Evolutionary conservation across 208 protist species (phyloP).

Genomic region (Acanthamoeba divionensis): DNA sequence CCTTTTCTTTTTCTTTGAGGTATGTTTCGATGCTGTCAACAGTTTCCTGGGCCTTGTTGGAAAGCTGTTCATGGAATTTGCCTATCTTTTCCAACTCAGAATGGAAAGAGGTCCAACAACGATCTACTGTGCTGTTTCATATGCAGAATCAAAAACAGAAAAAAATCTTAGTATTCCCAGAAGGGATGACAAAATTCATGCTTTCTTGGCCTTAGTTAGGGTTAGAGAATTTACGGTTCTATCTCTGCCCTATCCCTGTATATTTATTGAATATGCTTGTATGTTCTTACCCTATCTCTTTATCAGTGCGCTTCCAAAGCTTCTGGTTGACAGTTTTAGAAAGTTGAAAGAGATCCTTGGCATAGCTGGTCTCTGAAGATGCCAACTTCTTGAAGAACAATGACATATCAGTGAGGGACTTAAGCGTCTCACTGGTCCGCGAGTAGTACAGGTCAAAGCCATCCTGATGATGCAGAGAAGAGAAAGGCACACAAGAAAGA

Average conservation of each 20-base stretch:
- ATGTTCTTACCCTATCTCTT: background rate
- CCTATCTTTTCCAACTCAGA: constrained; percentile 11
- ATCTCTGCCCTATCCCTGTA: no score
- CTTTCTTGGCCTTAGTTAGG: no score
- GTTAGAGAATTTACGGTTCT: no score
- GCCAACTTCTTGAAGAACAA: constrained; percentile 34
- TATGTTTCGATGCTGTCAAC: background rate
- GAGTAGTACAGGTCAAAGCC: constrained; percentile 22
- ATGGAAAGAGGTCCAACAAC: background rate
- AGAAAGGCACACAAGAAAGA: background rate
- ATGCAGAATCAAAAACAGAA: no score
- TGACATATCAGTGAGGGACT: background rate
- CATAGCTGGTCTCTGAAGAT: background rate
- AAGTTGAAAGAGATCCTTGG: background rate
- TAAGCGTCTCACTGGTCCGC: background rate
- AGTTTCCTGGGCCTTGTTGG: background rate
- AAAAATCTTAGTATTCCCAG: no score
- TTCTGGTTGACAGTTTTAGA: constrained; percentile 1
- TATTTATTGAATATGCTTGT: no score
- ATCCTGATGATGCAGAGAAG: background rate
- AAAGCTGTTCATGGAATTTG: constrained; percentile 18
- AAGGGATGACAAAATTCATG: no score
- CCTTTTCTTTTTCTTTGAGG: constrained; percentile 24
- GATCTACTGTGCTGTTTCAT: background rate
- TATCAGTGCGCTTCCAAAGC: constrained; percentile 13